A percentile compares a stretch with the other conserved stretches of the same genome.
phyloP scores from a whole-genome alignment of 176 grass and related monocot species.

The Avena sativa region DNA sequence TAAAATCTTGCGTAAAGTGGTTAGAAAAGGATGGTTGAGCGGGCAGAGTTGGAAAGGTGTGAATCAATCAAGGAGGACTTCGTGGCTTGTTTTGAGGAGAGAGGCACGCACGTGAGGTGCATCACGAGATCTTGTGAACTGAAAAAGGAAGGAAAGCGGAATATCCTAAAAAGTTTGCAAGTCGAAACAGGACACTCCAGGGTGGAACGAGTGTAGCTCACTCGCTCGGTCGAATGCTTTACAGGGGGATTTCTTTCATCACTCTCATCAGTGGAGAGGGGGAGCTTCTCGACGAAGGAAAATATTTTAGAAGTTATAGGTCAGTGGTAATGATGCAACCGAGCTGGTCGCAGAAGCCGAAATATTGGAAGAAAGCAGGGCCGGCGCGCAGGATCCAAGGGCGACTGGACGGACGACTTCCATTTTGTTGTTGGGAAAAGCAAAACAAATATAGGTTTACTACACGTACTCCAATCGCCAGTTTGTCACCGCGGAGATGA shows the following conservation, averaged over 20 bases:
- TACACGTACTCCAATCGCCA: too few species aligned
- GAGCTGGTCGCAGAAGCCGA: conserved; percentile 32
- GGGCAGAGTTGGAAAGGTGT: conserved; percentile 43
- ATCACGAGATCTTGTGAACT: conserved; percentile 30
- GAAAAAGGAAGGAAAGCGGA: conserved; percentile 23
- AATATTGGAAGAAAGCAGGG: not conserved
- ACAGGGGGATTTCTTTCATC: not conserved
- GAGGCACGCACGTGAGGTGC: conserved; percentile 27
- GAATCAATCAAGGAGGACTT: not conserved
- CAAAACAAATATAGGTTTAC: not conserved
- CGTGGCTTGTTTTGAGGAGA: conserved; percentile 39
- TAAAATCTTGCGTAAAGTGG: not conserved
- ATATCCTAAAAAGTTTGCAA: not conserved
- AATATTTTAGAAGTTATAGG: not conserved
- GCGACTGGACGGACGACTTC: not conserved
- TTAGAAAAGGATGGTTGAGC: not conserved
- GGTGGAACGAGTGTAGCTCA: not conserved
- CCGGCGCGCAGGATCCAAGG: conserved; percentile 48
- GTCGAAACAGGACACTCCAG: not conserved
- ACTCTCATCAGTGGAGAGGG: not conserved
- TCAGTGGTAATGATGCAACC: conserved; percentile 14
- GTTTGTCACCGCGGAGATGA: too few species aligned
- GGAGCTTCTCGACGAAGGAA: not conserved
- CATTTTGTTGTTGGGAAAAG: conserved; percentile 24
- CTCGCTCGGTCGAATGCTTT: not conserved